These are phyloP conservation scores for Aphanomyces euteiches DNA, from an alignment of 352 stramenopile genomes.

Conservation along the genomic window DNA sequence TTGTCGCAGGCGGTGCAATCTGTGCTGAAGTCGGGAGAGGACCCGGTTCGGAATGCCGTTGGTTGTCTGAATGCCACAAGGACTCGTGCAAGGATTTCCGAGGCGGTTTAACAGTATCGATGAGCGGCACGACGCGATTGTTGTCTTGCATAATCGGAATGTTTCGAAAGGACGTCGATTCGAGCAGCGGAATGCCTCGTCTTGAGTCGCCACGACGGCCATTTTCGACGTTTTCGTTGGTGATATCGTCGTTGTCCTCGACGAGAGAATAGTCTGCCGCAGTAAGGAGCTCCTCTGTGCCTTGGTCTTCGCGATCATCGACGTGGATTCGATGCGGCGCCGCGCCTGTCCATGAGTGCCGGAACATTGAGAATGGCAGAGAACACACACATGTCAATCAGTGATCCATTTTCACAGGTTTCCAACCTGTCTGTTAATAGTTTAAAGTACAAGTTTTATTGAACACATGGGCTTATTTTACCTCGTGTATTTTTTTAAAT, in stretches of 20 bases:
- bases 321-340: background rate
- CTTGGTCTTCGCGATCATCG: background rate
- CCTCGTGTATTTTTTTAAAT: too few species aligned
- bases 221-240: background rate
- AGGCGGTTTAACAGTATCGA: background rate
- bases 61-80: background rate
- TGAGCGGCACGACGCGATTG: conserved; percentile 6
- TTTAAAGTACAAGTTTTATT: too few species aligned
- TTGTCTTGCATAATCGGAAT: conserved; percentile 10
- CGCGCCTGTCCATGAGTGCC: background rate
- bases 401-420: conserved; percentile 2
- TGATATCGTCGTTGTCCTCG: background rate
- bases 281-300: background rate
- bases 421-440: conserved; percentile 2
- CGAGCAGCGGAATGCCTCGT: background rate
- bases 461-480: too few species aligned
- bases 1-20: background rate
- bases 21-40: background rate
- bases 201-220: background rate
- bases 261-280: background rate
- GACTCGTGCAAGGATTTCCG: background rate
- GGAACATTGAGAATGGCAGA: background rate
- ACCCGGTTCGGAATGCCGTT: background rate
- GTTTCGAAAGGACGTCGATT: conserved; percentile 13
- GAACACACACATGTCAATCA: background rate